Conservation (phyloP, 2,329 filamentous ascomycete species). For the Sclerotinia subarctica region DNA sequence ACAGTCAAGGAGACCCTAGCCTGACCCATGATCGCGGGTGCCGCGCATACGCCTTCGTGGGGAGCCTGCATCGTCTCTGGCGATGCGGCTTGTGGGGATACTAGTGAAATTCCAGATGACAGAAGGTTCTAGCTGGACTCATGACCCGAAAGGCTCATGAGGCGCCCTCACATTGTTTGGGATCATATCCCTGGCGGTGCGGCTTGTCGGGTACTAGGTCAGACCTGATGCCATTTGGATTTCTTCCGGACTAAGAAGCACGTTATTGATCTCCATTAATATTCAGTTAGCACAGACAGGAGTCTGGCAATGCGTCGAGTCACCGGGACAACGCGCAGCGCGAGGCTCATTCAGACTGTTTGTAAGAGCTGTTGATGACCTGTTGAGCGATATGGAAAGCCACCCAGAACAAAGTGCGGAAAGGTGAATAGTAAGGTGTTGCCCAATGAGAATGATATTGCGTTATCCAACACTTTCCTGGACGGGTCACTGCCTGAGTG, state of each 20-base stretch:
- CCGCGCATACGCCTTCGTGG: not conserved
- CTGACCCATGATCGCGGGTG: slow-evolving; percentile 4
- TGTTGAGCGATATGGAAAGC: slow-evolving; percentile 16
- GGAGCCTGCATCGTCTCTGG: slow-evolving; percentile 6
- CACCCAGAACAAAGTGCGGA: not conserved
- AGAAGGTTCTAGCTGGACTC: slow-evolving; percentile 8
- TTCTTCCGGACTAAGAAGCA: slow-evolving; percentile 7
- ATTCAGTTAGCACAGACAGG: slow-evolving; percentile 9
- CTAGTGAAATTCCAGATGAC: slow-evolving; percentile 6
- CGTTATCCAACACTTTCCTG: not conserved
- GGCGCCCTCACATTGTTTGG: not conserved
- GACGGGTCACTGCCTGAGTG: slow-evolving; percentile 5
- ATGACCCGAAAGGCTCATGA: not conserved
- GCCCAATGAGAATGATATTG: not conserved
- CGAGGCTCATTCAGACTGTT: not conserved
- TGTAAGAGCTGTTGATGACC: slow-evolving; percentile 9
- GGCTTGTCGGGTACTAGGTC: slow-evolving; percentile 1
- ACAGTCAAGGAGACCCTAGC: not conserved
- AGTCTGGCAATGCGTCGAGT: not conserved
- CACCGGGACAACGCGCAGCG: not conserved
- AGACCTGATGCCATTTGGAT: not conserved
- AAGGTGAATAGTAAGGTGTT: slow-evolving; percentile 8
- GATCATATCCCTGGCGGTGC: not conserved
- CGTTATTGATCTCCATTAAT: slow-evolving; percentile 5
- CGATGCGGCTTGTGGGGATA: slow-evolving; percentile 11